Conservation (phyloP, 495 filamentous ascomycete species). For the Cladorrhinum samala region DNA sequence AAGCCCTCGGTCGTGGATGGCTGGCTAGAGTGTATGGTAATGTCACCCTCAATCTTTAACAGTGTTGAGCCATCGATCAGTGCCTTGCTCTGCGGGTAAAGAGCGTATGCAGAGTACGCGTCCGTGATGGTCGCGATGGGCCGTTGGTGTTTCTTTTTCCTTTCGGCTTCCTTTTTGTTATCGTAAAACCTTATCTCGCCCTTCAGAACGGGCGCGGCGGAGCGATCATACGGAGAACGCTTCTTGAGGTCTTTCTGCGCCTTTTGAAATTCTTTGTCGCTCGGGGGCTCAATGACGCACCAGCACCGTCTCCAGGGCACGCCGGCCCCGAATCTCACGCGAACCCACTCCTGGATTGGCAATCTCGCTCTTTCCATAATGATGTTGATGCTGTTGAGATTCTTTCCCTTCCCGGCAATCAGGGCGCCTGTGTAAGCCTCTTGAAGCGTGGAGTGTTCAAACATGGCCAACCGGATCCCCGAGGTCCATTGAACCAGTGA, state of each 20-base stretch:
- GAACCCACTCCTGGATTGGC: conserved; percentile 85
- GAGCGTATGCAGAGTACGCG: conserved; percentile 86
- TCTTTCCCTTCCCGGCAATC: conserved; percentile 89
- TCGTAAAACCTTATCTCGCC: conserved; percentile 95
- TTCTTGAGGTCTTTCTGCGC: conserved; percentile 80
- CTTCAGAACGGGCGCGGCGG: conserved; percentile 56
- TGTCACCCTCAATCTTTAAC: conserved; percentile 86
- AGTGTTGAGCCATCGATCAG: conserved; percentile 92
- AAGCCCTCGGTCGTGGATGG: conserved; percentile 78
- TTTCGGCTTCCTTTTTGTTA: conserved; percentile 59
- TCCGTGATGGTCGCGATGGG: conserved; percentile 90
- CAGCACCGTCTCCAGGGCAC: conserved; percentile 95
- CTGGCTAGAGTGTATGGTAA: conserved; percentile 73
- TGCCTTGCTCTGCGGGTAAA: conserved; percentile 90
- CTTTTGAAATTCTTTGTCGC: conserved; percentile 85
- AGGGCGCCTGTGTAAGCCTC: conserved; percentile 96
- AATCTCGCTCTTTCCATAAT: conserved; percentile 76
- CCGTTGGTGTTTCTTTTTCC: conserved; percentile 74
- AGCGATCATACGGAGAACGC: conserved; percentile 72
- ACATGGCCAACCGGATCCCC: conserved; percentile 90
- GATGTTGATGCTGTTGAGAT: conserved; percentile 74
- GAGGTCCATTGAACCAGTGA: conserved; percentile 95
- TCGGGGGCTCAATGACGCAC: conserved; percentile 88
- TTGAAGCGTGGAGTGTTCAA: conserved; percentile 85
- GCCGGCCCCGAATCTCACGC: conserved; percentile 91